These are phyloP conservation scores for Pseudocercospora crystallina DNA, from an alignment of 2,329 filamentous ascomycete genomes.

Conservation along the genomic window DNA sequence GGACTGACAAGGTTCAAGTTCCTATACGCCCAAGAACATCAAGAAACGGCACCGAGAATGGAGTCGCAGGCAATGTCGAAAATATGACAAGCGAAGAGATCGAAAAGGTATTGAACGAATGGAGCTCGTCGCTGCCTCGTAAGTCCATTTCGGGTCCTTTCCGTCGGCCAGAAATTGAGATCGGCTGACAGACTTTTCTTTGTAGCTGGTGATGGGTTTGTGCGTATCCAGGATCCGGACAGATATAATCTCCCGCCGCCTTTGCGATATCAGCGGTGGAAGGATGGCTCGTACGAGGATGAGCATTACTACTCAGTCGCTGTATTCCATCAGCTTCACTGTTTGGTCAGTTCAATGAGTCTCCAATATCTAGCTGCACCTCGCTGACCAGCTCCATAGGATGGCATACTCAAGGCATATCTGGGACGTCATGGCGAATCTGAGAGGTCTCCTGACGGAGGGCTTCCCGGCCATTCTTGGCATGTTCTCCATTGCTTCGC, in stretches of 20 bases:
- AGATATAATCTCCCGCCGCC: background rate
- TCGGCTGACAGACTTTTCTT: no score
- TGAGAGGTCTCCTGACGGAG: background rate
- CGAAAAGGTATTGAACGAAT: background rate
- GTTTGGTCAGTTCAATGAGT: slow-evolving; percentile 2
- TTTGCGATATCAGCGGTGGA: background rate
- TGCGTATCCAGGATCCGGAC: background rate
- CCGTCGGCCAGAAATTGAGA: background rate
- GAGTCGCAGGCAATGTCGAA: background rate
- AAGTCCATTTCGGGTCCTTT: background rate
- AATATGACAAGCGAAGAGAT: background rate
- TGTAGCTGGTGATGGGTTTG: slow-evolving; percentile 1
- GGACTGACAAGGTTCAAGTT: background rate
- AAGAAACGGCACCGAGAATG: background rate
- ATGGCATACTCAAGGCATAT: background rate
- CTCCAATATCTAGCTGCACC: background rate
- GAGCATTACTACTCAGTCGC: background rate
- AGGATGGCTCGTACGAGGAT: background rate
- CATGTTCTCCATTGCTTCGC: slow-evolving; percentile 11
- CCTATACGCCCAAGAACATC: background rate
- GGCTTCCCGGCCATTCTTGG: background rate
- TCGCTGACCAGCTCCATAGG: background rate
- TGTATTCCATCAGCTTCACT: slow-evolving; percentile 13
- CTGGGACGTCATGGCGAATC: background rate
- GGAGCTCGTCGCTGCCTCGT: background rate